Evolutionary conservation across 306 rosid genomes (phyloP), one percentile per base, ranked within the genome.

Genomic region (Vigna unguiculata): DNA sequence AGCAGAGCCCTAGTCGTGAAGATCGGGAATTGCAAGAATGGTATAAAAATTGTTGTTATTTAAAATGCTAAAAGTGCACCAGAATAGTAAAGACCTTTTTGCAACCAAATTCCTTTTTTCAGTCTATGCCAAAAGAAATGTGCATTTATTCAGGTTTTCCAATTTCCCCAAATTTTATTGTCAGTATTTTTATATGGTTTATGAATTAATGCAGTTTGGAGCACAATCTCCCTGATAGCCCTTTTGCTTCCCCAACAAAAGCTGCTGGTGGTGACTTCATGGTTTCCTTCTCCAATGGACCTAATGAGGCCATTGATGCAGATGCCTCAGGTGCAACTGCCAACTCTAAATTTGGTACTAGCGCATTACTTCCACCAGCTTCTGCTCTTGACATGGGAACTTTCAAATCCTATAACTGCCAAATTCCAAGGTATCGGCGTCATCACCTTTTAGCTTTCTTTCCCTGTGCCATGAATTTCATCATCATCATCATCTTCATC

Each of bases 201-300:
- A 10, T 47, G 78, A 75, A 82, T 83, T 57, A 85, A 65, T 85
- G 88, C 91, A 95, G 99, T 74, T 92, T 92, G 90, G 99, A 92
- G 85, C 97, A 92, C 67, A 95, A 95, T 71, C 99, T 95, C 59
- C 99, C 99, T 0, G 97, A 95, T 77, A 92, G 96, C 80, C 99
- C 96, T 32, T 95, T 95, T 78, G 99, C 99, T 19, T 95, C 99
- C 34, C 97, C 99, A 6, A 91, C 93, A 9, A 95, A 95, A 83
- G 92, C 86, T 24, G 83, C 83, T 52, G 83, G 82, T 52, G 83
- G 82, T 11, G 86, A 88, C 46, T 83, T 79, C 80, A 28, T 85
- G 78, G 70, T 86, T 40, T 78, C 87, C 71, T 89, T 88, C 83
- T 65, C 87, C 57, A 79, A 69, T 64, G 81, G 76, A 20, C 49